A percentile compares a stretch with the other conserved stretches of the same genome.
These are phyloP conservation scores for Ustilago esculenta DNA, from an alignment of 1,284 basidiomycete species.

Conservation along the genomic window DNA sequence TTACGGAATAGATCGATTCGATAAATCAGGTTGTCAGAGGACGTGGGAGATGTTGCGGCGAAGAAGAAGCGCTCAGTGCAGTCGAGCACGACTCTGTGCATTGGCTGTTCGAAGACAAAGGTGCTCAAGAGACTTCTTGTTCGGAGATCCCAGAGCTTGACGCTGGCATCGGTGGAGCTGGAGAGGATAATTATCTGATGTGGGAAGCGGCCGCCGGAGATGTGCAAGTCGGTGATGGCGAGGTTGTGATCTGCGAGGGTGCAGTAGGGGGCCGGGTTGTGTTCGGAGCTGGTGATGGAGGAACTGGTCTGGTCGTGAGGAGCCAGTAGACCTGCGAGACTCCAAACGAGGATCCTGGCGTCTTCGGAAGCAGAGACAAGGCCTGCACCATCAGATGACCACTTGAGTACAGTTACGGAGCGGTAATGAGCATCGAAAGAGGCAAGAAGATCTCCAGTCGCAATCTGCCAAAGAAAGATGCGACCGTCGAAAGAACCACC, in stretches of 20 bases:
- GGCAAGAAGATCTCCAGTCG: constrained; percentile 86
- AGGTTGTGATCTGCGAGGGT: constrained; percentile 90
- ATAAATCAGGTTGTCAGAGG: constrained; percentile 74
- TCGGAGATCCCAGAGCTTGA: constrained; percentile 89
- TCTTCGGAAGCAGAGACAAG: constrained; percentile 89
- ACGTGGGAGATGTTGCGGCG: constrained; percentile 71
- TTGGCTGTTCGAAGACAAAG: constrained; percentile 79
- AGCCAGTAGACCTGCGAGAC: constrained; percentile 77
- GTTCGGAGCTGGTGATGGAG: constrained; percentile 45
- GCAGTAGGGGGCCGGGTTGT: constrained; percentile 77
- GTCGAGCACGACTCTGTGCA: constrained; percentile 80
- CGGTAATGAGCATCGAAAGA: constrained; percentile 96
- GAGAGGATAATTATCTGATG: constrained; percentile 78
- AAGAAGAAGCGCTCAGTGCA: constrained; percentile 86
- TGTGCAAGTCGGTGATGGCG: constrained; percentile 81
- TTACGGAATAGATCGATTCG: constrained; percentile 80
- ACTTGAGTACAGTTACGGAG: constrained; percentile 80
- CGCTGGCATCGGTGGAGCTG: constrained; percentile 86
- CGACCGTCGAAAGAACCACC: constrained; percentile 88
- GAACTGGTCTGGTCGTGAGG: constrained; percentile 53
- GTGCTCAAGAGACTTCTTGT: constrained; percentile 82
- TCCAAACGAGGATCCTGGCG: constrained; percentile 87
- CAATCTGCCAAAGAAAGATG: constrained; percentile 93
- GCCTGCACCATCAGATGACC: constrained; percentile 81
- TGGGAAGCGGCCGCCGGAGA: constrained; percentile 82